phyloP scores from a whole-genome alignment of 2,329 filamentous ascomycete genomes.

The Dothistroma septosporum region DNA sequence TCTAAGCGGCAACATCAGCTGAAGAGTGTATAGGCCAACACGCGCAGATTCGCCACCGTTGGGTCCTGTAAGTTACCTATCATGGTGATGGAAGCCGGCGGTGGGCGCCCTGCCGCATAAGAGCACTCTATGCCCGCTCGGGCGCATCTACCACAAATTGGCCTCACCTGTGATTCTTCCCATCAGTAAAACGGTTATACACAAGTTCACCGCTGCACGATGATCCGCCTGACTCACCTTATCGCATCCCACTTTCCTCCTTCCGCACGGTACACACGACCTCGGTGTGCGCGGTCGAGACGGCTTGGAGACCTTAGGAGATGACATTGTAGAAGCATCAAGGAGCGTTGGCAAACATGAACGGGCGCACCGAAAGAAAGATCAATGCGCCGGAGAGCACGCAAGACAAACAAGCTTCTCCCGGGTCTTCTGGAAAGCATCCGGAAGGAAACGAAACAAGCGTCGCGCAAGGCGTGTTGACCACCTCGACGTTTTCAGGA shows the following conservation, averaged over 20 bases:
- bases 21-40: background rate
- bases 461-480: background rate
- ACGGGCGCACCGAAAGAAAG: too few relatives aligned
- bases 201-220: background rate
- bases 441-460: background rate
- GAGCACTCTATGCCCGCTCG: constrained; percentile 17
- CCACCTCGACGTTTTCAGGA: background rate
- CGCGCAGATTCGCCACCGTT: background rate
- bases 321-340: constrained; percentile 9
- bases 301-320: constrained; percentile 14
- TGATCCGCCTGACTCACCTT: constrained; percentile 7
- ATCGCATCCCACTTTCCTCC: constrained; percentile 22
- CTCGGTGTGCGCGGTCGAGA: constrained; percentile 20
- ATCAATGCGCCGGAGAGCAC: background rate
- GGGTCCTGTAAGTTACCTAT: constrained; percentile 9
- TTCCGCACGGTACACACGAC: constrained; percentile 19
- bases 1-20: constrained; percentile 10
- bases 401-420: background rate
- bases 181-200: background rate
- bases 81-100: constrained; percentile 12
- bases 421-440: constrained; percentile 3
- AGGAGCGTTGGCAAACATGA: background rate
- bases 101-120: constrained; percentile 16
- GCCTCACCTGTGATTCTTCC: constrained; percentile 5
- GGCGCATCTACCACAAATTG: constrained; percentile 21